phyloP scores from a whole-genome alignment of 345 rosid genomes.

The Heritiera fomes region DNA sequence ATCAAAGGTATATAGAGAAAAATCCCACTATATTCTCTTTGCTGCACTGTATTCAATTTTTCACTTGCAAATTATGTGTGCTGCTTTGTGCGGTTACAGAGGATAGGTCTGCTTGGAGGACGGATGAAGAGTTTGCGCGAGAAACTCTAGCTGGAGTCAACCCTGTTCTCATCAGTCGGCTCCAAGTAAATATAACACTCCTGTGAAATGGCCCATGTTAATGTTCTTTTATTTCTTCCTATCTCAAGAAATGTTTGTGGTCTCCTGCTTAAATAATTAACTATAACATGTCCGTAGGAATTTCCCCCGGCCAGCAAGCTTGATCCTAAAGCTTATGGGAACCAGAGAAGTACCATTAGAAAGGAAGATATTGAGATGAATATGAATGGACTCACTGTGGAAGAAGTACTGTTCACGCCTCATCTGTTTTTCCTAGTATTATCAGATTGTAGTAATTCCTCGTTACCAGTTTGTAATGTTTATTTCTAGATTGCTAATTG shows the following conservation, averaged over 20 bases:
- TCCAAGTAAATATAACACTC: conserved; percentile 35
- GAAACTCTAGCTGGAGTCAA: conserved; percentile 78
- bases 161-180: conserved; percentile 56
- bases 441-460: background rate
- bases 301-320: conserved; percentile 78
- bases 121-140: conserved; percentile 68
- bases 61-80: background rate
- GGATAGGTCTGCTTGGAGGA: conserved; percentile 67
- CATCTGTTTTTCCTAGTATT: background rate
- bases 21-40: background rate
- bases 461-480: background rate
- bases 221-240: background rate
- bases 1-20: conserved; percentile 57
- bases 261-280: conserved; percentile 6
- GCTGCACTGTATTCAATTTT: background rate
- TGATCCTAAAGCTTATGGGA: conserved; percentile 55
- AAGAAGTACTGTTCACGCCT: conserved; percentile 40
- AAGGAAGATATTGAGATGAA: conserved; percentile 49
- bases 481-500: background rate
- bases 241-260: background rate
- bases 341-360: conserved; percentile 61
- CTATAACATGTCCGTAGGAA: conserved; percentile 42
- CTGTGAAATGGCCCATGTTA: background rate
- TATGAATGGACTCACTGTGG: conserved; percentile 67
- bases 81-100: conserved; percentile 32